Evolutionary conservation across 1,284 basidiomycete genomes (phyloP).

Genomic region (Naganishia albida): DNA sequence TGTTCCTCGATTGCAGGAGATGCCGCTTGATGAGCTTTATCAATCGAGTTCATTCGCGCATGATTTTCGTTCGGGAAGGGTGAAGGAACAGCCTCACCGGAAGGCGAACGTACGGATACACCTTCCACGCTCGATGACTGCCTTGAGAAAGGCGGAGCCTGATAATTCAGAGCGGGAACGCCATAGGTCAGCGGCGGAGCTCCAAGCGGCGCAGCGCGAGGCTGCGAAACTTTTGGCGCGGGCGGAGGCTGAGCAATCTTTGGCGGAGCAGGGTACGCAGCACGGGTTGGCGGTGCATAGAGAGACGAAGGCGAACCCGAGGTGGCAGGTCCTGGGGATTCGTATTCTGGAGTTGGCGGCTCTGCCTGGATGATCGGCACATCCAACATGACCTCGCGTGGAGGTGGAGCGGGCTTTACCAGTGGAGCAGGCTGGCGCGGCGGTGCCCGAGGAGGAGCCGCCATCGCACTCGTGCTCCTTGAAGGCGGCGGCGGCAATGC

Average conservation of each 20-base stretch:
- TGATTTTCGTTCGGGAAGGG: conserved; percentile 18
- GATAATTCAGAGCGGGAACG: conserved; percentile 13
- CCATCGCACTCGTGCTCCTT: not conserved
- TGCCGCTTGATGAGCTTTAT: not conserved
- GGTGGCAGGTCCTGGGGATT: not conserved
- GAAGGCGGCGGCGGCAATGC: not conserved
- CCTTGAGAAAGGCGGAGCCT: conserved; percentile 22
- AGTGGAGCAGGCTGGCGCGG: not conserved
- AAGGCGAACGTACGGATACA: not conserved
- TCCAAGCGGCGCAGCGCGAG: not conserved
- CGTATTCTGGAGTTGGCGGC: conserved; percentile 1
- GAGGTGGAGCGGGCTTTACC: not conserved
- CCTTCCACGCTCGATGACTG: conserved; percentile 16
- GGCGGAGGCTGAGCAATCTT: not conserved
- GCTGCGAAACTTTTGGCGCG: not conserved
- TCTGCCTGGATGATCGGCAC: not conserved
- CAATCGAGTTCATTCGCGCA: conserved; percentile 4
- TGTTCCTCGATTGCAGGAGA: not conserved
- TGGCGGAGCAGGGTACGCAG: conserved; percentile 4
- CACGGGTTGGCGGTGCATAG: not conserved
- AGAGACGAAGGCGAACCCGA: not conserved
- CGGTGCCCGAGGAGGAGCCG: not conserved
- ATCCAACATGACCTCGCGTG: not conserved
- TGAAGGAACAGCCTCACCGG: not conserved
- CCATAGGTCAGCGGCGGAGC: conserved; percentile 4